Evolutionary conservation across 1,284 basidiomycete genomes (phyloP), one percentile per base, ranked within the genome.

Genomic region (Sporisorium sorghi): DNA sequence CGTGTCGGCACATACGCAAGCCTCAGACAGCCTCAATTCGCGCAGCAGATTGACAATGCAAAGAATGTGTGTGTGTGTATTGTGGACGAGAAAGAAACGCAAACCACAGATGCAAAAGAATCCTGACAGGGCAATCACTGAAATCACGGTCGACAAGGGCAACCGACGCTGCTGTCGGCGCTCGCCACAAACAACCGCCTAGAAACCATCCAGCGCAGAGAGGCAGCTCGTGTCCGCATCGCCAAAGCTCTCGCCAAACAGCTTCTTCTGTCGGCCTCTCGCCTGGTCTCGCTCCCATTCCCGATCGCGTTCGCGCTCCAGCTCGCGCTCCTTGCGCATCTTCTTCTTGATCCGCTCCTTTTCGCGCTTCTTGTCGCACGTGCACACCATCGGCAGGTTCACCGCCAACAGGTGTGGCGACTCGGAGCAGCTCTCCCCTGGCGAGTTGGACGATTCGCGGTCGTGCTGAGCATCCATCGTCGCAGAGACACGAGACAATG

Each of bases 261-360:
- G 46, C 58, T 66, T 67, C 39, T 62, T 60, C 51, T 75, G 68
- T 23, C 73, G 51, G 23, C 73, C 67, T 35, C 60, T 57, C 24
- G 68, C 68, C 44, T 75, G 63, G 40, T 75, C 61, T 49, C 64
- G 52, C 48, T 75, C 73, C 73, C 73, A 75, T 33, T 75, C 73
- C 15, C 73, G 59, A 40, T 75, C 73, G 23, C 73, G 73, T 51
- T 75, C 68, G 23, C 73, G 63, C 48, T 75, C 73, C 46, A 75
- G 19, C 39, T 75, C 73, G 37, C 73, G 67, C 49, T 75, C 73
- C 26, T 65, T 67, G 49, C 68, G 67, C 5, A 75, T 48, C 73
- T 72, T 71, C 43, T 64, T 75, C 57, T 66, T 68, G 51, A 72
- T 49, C 35, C 59, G 56, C 50, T 75, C 73, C 64, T 68, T 67